phyloP scores from a whole-genome alignment of 495 filamentous ascomycete species.

The Aspergillus sclerotiicarbonarius region DNA sequence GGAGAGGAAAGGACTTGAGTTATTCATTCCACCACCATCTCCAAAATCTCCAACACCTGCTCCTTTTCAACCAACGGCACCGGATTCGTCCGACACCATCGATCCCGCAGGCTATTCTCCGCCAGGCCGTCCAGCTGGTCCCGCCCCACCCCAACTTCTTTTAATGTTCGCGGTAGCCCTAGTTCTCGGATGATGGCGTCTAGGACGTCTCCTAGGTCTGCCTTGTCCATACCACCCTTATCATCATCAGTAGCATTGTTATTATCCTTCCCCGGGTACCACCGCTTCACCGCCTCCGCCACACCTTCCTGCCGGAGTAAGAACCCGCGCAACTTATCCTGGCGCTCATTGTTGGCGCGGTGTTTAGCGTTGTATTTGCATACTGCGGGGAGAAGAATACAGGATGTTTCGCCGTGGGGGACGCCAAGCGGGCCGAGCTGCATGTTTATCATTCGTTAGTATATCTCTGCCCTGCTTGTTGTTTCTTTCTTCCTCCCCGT shows the following conservation, averaged over 20 bases:
- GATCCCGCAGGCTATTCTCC: conserved; percentile 50
- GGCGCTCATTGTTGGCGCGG: conserved; percentile 45
- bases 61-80: conserved; percentile 45
- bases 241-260: too few species aligned
- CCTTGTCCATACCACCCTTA: conserved; percentile 15
- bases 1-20: background rate
- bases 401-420: conserved; percentile 65
- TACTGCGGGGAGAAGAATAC: conserved; percentile 60
- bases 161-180: conserved; percentile 54
- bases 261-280: conserved; percentile 28
- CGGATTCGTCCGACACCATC: conserved; percentile 49
- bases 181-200: conserved; percentile 54
- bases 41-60: conserved; percentile 57
- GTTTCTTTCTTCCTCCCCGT: too few species aligned
- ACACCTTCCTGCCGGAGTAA: conserved; percentile 49
- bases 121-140: conserved; percentile 54
- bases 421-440: conserved; percentile 61
- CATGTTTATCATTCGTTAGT: background rate
- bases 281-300: conserved; percentile 32
- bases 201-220: conserved; percentile 54
- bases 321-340: conserved; percentile 45
- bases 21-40: conserved; percentile 38
- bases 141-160: conserved; percentile 52
- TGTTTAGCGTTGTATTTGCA: conserved; percentile 56
- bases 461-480: too few species aligned